A percentile compares a stretch with the other conserved stretches of the same genome.
These are phyloP conservation scores for Trichosanthes cucumerina DNA, from an alignment of 306 rosid genomes.

Conservation along the genomic window DNA sequence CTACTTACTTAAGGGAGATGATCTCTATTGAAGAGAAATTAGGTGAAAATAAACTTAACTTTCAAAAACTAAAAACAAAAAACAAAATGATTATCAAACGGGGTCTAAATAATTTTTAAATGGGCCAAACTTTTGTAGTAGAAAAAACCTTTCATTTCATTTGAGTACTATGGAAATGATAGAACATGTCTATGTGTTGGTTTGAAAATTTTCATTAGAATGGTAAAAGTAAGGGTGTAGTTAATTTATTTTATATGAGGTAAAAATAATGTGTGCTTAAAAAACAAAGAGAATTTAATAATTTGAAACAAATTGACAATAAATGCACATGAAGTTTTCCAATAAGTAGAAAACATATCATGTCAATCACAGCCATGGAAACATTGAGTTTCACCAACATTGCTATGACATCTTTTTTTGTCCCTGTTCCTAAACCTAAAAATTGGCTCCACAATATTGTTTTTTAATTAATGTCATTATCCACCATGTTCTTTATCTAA, in stretches of 20 bases:
- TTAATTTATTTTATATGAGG: background rate
- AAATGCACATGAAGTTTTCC: conserved; percentile 7
- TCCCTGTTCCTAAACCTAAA: background rate
- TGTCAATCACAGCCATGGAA: background rate
- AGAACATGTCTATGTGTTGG: background rate
- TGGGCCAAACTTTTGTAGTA: too few species aligned
- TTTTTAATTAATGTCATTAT: background rate
- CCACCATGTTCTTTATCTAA: background rate
- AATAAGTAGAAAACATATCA: conserved; percentile 3
- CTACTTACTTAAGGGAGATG: too few species aligned
- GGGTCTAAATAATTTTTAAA: too few species aligned
- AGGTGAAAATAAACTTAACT: too few species aligned
- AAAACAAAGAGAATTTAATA: background rate
- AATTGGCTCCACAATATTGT: background rate
- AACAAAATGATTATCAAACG: too few species aligned
- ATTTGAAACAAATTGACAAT: conserved; percentile 1
- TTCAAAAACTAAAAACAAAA: too few species aligned
- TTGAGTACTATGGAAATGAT: background rate
- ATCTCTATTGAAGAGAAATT: too few species aligned
- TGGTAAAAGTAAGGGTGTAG: background rate
- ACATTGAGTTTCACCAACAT: conserved; percentile 3
- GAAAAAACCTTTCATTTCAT: too few species aligned
- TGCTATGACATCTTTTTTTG: background rate
- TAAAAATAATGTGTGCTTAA: background rate
- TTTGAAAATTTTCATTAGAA: background rate